Conservation (phyloP, 768 basidiomycete species). For the Naganishia antarctica region DNA sequence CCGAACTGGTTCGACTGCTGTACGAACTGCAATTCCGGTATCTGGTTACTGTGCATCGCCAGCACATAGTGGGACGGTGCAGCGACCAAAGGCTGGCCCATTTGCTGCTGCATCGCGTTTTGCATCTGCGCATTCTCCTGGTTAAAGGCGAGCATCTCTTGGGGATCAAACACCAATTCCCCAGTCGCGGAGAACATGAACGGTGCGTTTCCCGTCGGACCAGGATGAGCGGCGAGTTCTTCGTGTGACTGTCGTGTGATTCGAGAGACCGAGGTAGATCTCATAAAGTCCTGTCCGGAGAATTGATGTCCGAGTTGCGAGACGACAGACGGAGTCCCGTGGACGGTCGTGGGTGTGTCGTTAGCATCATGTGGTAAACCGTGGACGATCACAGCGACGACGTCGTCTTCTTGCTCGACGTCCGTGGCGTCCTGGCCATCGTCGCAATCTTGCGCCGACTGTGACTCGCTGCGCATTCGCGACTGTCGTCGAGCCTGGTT, state of each 20-base stretch:
- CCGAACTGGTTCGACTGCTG: background rate
- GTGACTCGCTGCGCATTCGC: slow-evolving; percentile 17
- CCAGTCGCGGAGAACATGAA: background rate
- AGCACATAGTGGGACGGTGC: slow-evolving; percentile 18
- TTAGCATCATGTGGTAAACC: background rate
- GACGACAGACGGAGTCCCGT: background rate
- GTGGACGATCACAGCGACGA: background rate
- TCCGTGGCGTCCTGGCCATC: background rate
- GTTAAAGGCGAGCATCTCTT: slow-evolving; percentile 6
- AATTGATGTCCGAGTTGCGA: slow-evolving; percentile 5
- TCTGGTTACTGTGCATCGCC: background rate
- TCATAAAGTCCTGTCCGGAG: slow-evolving; percentile 3
- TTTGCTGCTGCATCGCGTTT: background rate
- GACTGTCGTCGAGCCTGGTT: slow-evolving; percentile 6
- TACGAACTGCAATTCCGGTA: slow-evolving; percentile 1
- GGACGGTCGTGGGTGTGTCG: background rate
- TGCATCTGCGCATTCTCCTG: background rate
- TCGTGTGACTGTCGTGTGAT: background rate
- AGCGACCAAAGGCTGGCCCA: background rate
- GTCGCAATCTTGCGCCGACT: background rate
- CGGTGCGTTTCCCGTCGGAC: background rate
- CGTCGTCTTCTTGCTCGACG: background rate
- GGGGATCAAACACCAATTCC: background rate
- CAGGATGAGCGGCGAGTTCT: background rate
- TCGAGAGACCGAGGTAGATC: slow-evolving; percentile 11